Conservation (phyloP, 208 protist genomes). For the Wallacemonas sp. region DNA sequence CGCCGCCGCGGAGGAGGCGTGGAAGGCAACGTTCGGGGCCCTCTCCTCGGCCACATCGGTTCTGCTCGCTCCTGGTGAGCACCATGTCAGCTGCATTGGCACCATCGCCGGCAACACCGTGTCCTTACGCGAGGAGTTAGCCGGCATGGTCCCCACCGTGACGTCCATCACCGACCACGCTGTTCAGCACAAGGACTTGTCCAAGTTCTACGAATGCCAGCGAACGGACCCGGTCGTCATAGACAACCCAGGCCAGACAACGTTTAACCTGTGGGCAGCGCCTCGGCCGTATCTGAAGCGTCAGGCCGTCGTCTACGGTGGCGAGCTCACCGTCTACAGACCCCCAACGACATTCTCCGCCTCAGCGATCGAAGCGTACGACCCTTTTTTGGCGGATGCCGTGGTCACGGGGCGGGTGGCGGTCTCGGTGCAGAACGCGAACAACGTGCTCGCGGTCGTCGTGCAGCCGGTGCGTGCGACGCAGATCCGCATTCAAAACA, state of each 20-base stretch:
- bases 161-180: constrained; percentile 29
- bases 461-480: constrained; percentile 52
- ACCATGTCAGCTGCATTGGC: constrained; percentile 80
- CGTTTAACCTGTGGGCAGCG: constrained; percentile 77
- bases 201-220: constrained; percentile 63
- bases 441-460: constrained; percentile 67
- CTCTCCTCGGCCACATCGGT: constrained; percentile 41
- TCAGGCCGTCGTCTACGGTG: constrained; percentile 42
- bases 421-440: constrained; percentile 52
- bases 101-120: constrained; percentile 55
- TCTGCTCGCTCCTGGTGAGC: constrained; percentile 64
- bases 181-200: constrained; percentile 41
- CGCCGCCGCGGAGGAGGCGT: background rate
- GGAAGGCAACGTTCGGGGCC: constrained; percentile 26
- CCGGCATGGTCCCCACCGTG: constrained; percentile 51
- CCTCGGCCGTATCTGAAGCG: constrained; percentile 36
- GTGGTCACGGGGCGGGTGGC: constrained; percentile 73
- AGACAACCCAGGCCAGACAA: constrained; percentile 56
- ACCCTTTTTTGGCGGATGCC: constrained; percentile 30
- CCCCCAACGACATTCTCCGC: constrained; percentile 11
- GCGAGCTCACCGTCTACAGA: constrained; percentile 28
- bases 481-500: constrained; percentile 78
- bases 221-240: constrained; percentile 57
- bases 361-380: constrained; percentile 18
- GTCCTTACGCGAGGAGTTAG: constrained; percentile 59